Percentiles rank a stretch among this genome's conserved stretches.
These are phyloP conservation scores for Phytophthora pisi DNA, from an alignment of 352 stramenopile genomes.

Conservation along the genomic window DNA sequence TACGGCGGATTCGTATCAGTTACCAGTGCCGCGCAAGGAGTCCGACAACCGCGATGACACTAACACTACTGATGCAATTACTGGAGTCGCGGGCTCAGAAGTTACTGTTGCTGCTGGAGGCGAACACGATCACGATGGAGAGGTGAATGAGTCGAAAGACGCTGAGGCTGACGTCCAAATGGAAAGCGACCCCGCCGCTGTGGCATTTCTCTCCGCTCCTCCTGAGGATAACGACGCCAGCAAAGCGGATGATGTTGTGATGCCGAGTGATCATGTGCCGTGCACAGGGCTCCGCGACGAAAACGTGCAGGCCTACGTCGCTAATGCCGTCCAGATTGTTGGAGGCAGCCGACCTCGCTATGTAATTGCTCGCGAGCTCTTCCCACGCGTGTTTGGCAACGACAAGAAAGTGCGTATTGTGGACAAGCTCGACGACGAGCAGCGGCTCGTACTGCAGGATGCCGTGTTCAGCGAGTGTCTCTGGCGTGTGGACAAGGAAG, in stretches of 20 bases:
- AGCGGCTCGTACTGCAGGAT: conserved; percentile 69
- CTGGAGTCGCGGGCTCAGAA: conserved; percentile 5
- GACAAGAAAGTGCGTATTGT: conserved; percentile 70
- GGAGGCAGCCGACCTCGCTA: conserved; percentile 80
- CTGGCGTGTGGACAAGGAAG: conserved; percentile 80
- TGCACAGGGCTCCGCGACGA: conserved; percentile 71
- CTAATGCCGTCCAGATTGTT: conserved; percentile 67
- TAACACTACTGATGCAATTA: background rate
- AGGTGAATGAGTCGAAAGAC: conserved; percentile 12
- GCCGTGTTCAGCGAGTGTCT: conserved; percentile 81
- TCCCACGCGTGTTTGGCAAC: conserved; percentile 61
- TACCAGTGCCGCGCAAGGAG: conserved; percentile 6
- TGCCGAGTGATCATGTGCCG: conserved; percentile 47
- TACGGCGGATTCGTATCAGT: conserved; percentile 14
- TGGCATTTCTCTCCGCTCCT: conserved; percentile 34
- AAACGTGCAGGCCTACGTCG: conserved; percentile 68
- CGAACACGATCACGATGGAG: conserved; percentile 7
- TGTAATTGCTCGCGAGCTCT: conserved; percentile 81
- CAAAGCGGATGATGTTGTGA: conserved; percentile 23
- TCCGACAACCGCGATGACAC: conserved; percentile 2
- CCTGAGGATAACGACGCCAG: conserved; percentile 8
- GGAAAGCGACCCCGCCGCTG: conserved; percentile 26
- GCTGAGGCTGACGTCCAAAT: conserved; percentile 21
- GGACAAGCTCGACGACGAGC: conserved; percentile 53
- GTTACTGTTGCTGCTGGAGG: background rate